Evolutionary conservation across 2,329 filamentous ascomycete species (phyloP), one percentile per base, ranked within the genome.

Genomic region (Exserohilum turcica): DNA sequence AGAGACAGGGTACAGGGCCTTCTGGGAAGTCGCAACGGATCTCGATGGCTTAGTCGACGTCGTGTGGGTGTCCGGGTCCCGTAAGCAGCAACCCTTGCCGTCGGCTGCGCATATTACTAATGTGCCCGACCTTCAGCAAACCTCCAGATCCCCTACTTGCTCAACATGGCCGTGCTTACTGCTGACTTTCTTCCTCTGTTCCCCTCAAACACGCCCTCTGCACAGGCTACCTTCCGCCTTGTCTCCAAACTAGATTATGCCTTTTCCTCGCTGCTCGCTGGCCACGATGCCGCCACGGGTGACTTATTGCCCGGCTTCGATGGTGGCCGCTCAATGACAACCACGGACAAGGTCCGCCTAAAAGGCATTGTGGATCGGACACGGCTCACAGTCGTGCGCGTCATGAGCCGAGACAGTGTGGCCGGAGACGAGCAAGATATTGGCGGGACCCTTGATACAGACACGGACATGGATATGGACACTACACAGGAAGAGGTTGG

Each of bases 341-440:
- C 86, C 15, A 93, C 90, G 0, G 91, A 97, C 72, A 96, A 94
- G 81, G 91, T 97, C 6, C 84, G 93, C 35, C 88, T 92, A 59
- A 88, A 90, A 68, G 90, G 90, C 66, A 78, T 95, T 27, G 89
- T 92, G 0, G 90, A 95, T 68, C 84, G 87, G 60, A 90, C 89
- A 13, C 82, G 92, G 21, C 77, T 91, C 6, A 74, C 85, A 5
- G 84, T 93, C 52, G 84, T 91, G 1, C 86, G 90, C 54, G 82
- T 86, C 13, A 82, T 91, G 78, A 83, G 81, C 55, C 79, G 78
- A 48, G 82, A 82, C 52, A 73, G 78, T 28, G 77, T 78, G 2
- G 74, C 74, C 2, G 74, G 75, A 2, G 66, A 70, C 6, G 67
- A 60, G 1, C 66, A 67, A n/a, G 62, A 65, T 12, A 42, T 29